Evolutionary conservation across 306 rosid species (phyloP).

Genomic region (Cucumis sativus): Cucumber_9930_V3 NC_026657.2:2294501-2295000

Average conservation of each 20-base stretch:
- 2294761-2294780: background rate
- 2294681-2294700: background rate
- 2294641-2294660: background rate
- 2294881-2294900: no score
- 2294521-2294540: background rate
- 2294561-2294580: background rate
- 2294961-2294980: background rate
- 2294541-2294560: background rate
- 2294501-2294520: background rate
- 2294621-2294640: background rate
- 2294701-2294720: no score
- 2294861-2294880: no score
- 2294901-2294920: background rate
- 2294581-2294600: background rate
- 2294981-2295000: background rate
- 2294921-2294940: constrained; percentile 2
- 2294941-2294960: background rate
- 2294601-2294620: background rate
- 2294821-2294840: no score
- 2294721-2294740: no score
- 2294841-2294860: no score
- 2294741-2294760: background rate
- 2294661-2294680: background rate
- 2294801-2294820: no score
- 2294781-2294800: background rate